A percentile compares a stretch with the other conserved stretches of the same genome.
phyloP scores from a whole-genome alignment of 441 rosid species.

The Mallotus repandus region DNA sequence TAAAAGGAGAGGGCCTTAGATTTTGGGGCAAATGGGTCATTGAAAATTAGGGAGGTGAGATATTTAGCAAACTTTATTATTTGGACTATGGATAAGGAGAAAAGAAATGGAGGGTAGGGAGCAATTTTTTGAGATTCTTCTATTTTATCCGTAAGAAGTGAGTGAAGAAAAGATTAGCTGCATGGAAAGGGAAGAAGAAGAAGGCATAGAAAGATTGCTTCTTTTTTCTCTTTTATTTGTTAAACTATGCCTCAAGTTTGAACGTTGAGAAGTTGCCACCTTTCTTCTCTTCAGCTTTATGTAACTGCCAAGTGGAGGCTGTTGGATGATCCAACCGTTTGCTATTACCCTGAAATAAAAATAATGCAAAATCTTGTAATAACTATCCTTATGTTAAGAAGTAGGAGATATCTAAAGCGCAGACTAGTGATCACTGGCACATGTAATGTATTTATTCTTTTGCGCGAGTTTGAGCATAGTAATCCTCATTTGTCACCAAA shows the following conservation, averaged over 20 bases:
- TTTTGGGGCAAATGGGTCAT: not conserved
- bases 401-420: not conserved
- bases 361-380: not conserved
- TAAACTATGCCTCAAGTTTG: not conserved
- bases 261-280: not conserved
- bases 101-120: slow-evolving; percentile 11
- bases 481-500: not conserved
- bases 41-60: not conserved
- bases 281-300: not conserved
- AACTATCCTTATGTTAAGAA: too few relatives aligned
- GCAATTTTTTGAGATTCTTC: not conserved
- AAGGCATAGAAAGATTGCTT: not conserved
- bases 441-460: not conserved
- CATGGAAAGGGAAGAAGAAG: too few relatives aligned
- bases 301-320: slow-evolving; percentile 6
- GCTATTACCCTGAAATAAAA: not conserved
- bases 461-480: not conserved
- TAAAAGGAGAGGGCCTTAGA: not conserved
- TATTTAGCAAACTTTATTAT: not conserved
- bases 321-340: not conserved
- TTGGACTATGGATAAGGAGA: not conserved
- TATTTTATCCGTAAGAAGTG: not conserved
- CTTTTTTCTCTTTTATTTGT: not conserved
- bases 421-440: not conserved
- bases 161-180: not conserved